phyloP scores from a whole-genome alignment of 805 yeast genomes.

The Yarrowia bubula region DNA sequence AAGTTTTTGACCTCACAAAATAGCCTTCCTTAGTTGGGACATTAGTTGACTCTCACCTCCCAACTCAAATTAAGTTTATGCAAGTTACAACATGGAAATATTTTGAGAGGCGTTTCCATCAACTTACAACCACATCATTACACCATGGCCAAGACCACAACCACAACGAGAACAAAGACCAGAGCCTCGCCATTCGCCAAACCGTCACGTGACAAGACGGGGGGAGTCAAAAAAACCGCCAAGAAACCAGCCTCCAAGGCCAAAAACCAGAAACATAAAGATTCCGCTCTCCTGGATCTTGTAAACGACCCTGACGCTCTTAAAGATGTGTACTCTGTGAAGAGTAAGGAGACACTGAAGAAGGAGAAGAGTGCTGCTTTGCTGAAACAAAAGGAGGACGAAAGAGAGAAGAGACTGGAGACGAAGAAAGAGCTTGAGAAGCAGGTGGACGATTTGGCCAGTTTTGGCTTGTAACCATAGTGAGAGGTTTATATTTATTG shows the following conservation, averaged over 20 bases:
- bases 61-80: background rate
- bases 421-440: constrained; percentile 19
- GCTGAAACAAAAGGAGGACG: constrained; percentile 12
- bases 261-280: constrained; percentile 16
- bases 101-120: background rate
- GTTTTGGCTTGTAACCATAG: background rate
- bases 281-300: constrained; percentile 2
- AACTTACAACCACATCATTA: background rate
- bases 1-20: background rate
- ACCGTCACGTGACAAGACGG: background rate
- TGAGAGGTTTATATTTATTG: constrained; percentile 3
- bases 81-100: background rate
- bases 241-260: background rate
- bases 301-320: constrained; percentile 4
- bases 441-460: constrained; percentile 19
- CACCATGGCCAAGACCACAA: constrained; percentile 4
- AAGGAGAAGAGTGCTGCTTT: constrained; percentile 12
- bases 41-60: background rate
- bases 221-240: constrained; percentile 2
- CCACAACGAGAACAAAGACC: background rate
- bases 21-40: too few species aligned
- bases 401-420: background rate
- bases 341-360: constrained; percentile 1
- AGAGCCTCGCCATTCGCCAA: background rate
- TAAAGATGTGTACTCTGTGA: background rate